Evolutionary conservation across 441 rosid genomes (phyloP), one percentile per base, ranked within the genome.

Genomic region (Adansonia grandidieri): DNA sequence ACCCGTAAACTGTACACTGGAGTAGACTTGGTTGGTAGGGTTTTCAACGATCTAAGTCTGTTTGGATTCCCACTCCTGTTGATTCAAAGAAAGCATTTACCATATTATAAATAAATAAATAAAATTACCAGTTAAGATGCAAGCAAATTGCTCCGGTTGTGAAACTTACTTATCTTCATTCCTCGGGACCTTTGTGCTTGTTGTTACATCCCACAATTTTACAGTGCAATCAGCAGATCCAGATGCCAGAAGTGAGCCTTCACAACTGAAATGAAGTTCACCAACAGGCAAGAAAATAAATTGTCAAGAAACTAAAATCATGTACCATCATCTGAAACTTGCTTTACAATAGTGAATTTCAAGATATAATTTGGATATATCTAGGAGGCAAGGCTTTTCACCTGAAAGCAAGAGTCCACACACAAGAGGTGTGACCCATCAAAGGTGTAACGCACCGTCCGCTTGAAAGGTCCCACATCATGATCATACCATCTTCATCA

Each of bases 381-480:
- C 47, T 32, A 4, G 44, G 44, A 22, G 61, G 76, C 14, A 57
- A 42, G 60, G 11, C 79, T 62, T 45, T 69, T 78, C 65, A 93
- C 98, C 99, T 97, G 90, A 87, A 97, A 80, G 88, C 90, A 77
- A 97, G 97, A 15, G 97, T 78, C 98, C 99, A 93, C 8, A 91
- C 98, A 67, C 97, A 95, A 13, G 97, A 92, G 72, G 85, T 92
- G 81, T 97, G 99, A 37, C 99, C 98, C 87, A 91, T 87, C 87
- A 97, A 86, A 83, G 98, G 97, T 6, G 93, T 92, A 76, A 97
- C 85, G 84, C 97, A 91, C 45, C 97, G 93, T 73, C 98, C 98
- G 63, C 87, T 93, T 48, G 98, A 88, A 74, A 97, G 91, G 87
- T 95, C 99, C 99, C 99, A 97, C 97, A 91, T 93, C 99, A 93